phyloP scores from a whole-genome alignment of 208 protist species.

The Porcisia hertigi region DNA sequence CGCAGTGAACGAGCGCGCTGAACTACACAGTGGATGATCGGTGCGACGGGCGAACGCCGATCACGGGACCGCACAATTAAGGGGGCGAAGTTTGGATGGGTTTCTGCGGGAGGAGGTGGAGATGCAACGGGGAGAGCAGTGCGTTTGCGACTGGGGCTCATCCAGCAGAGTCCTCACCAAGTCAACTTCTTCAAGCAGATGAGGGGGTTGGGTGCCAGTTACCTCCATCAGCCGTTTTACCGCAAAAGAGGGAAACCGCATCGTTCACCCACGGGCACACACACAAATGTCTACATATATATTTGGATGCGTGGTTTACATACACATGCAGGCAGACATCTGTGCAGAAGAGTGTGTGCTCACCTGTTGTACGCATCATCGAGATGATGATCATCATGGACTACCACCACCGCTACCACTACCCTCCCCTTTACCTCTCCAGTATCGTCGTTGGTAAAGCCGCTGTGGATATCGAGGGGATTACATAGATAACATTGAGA shows the following conservation, averaged over 20 bases:
- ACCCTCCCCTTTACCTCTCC: no score
- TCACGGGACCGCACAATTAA: neutral
- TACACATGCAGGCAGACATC: no score
- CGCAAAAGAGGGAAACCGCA: no score
- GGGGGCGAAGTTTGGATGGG: neutral
- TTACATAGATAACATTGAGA: no score
- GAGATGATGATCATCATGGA: no score
- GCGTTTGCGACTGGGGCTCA: neutral
- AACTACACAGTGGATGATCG: neutral
- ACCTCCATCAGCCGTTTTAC: no score
- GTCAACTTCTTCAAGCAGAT: neutral
- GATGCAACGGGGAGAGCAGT: neutral
- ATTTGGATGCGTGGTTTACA: no score
- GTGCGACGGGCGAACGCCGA: neutral
- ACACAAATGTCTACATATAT: neutral
- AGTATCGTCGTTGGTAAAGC: no score
- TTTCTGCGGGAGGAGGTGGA: neutral
- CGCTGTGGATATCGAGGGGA: no score
- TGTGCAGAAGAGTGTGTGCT: neutral
- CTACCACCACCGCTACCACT: no score
- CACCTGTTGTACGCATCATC: neutral
- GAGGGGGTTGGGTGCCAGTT: neutral
- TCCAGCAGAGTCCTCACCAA: neutral
- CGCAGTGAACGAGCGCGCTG: neutral
- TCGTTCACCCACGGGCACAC: neutral